These are phyloP conservation scores for Citeromyces nyonsensis DNA, from an alignment of 805 yeast genomes.

Conservation along the genomic window DNA sequence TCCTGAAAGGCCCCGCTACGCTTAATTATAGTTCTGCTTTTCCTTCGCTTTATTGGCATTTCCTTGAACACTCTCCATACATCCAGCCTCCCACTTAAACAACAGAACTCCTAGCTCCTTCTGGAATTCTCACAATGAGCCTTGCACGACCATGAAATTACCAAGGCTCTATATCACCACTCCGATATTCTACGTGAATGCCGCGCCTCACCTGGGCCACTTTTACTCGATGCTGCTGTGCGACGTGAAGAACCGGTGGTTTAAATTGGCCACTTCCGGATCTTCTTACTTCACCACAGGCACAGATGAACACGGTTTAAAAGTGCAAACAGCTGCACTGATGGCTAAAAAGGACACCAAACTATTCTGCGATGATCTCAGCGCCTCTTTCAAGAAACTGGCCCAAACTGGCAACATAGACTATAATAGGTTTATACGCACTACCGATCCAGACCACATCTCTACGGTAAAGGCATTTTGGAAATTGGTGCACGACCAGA, in stretches of 20 bases:
- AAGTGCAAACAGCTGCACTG: constrained; percentile 66
- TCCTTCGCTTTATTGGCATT: too few relatives aligned
- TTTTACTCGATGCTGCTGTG: constrained; percentile 74
- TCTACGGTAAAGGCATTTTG: constrained; percentile 55
- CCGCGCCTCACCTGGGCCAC: constrained; percentile 91
- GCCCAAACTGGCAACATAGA: constrained; percentile 42
- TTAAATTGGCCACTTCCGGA: constrained; percentile 21
- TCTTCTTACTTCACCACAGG: constrained; percentile 61
- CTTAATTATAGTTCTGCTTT: too few relatives aligned
- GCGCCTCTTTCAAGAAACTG: constrained; percentile 45
- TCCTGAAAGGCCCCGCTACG: too few relatives aligned
- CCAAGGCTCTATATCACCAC: constrained; percentile 47
- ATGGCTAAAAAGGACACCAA: constrained; percentile 36
- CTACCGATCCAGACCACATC: constrained; percentile 75
- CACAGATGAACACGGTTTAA: constrained; percentile 93
- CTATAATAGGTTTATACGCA: constrained; percentile 72
- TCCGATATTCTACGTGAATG: constrained; percentile 94
- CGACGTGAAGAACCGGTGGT: constrained; percentile 73
- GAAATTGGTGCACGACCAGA: constrained; percentile 40
- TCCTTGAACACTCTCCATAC: too few relatives aligned
- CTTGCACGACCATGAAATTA: too few relatives aligned
- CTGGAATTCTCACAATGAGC: too few relatives aligned
- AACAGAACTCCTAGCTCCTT: too few relatives aligned
- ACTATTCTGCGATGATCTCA: constrained; percentile 56
- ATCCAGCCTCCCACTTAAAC: too few relatives aligned